A percentile compares a stretch with the other conserved stretches of the same genome.
Conservation (phyloP, 805 yeast species). For the Kuraishia hungarica region DNA sequence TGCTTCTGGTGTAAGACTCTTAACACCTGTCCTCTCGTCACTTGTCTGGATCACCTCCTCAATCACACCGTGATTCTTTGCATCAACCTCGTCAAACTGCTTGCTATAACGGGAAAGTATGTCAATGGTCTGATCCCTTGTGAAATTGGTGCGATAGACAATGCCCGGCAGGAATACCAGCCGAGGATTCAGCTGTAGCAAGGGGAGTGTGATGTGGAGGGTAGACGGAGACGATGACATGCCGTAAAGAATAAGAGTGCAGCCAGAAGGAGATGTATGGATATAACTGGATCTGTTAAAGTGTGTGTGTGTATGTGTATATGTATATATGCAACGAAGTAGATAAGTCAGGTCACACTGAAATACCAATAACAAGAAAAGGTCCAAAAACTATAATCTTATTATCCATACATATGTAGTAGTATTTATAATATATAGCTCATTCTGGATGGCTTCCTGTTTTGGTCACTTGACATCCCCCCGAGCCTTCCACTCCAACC, state of each 20-base stretch:
- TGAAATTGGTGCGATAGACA: constrained; percentile 47
- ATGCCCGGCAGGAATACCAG: constrained; percentile 54
- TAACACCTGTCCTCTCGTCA: constrained; percentile 8
- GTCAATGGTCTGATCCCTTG: constrained; percentile 36
- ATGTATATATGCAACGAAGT: too few species aligned
- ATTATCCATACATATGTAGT: too few species aligned
- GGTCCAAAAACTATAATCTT: too few species aligned
- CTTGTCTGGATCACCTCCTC: background rate
- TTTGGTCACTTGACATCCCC: background rate
- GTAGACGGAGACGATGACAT: background rate
- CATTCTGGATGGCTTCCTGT: background rate
- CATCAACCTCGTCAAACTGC: constrained; percentile 1
- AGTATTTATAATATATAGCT: too few species aligned
- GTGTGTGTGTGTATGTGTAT: too few species aligned
- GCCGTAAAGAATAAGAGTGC: background rate
- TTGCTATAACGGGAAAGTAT: constrained; percentile 30
- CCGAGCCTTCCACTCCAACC: background rate
- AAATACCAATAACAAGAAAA: too few species aligned
- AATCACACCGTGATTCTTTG: background rate
- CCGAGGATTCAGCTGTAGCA: constrained; percentile 11
- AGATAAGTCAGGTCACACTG: too few species aligned
- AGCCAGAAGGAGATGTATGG: background rate
- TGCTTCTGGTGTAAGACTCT: background rate
- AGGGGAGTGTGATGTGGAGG: constrained; percentile 11
- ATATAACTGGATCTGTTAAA: too few species aligned